Evolutionary conservation across 2,329 filamentous ascomycete species (phyloP), one percentile per base, ranked within the genome.

Genomic region (Magnaporthiopsis poae): DNA sequence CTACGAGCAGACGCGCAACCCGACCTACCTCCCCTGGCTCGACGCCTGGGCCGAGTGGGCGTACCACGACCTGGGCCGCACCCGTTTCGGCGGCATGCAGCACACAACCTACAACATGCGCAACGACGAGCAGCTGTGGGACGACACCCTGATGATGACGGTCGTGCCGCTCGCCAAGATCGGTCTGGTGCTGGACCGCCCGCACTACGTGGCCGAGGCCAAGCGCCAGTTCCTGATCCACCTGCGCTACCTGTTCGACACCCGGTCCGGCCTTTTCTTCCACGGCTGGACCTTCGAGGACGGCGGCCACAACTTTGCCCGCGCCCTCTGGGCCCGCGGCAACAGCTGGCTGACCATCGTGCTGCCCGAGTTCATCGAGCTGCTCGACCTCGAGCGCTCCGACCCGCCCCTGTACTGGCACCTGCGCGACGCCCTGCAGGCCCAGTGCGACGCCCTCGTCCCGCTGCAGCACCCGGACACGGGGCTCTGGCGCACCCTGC

Each of bases 131-230:
- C 88, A 93, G 78, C 81, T 93, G 29, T 94, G 90, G 90, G 90
- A 92, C 71, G 90, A 94, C 74, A 94, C 90, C 7, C 81, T 94
- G 61, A 93, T 94, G 90, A 94, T 94, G 90, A 92, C 89, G 0
- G 90, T 92, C 7, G 79, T 93, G 76, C 90, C 90, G 1, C 80
- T 93, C 25, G 90, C 90, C 25, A 93, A 93, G 79, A 92, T 92
- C 68, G 90, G 90, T 0, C 82, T 87, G 66, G 79, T 92, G 4
- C 82, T 94, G 2, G 80, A 84, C 68, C 80, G 90, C 1, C 88
- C 88, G 0, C 84, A 89, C 70, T 94, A 94, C 73, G 80, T 93
- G 33, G 88, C 86, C 60, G 90, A 94, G 76, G 90, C 90, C 13
- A 91, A 91, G 78, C 81, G 84, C 9, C 90, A 93, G 75, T 92